Evolutionary conservation across 2,329 filamentous ascomycete species (phyloP), one percentile per base, ranked within the genome.

Genomic region (Phyllosticta capitalensis): DNA sequence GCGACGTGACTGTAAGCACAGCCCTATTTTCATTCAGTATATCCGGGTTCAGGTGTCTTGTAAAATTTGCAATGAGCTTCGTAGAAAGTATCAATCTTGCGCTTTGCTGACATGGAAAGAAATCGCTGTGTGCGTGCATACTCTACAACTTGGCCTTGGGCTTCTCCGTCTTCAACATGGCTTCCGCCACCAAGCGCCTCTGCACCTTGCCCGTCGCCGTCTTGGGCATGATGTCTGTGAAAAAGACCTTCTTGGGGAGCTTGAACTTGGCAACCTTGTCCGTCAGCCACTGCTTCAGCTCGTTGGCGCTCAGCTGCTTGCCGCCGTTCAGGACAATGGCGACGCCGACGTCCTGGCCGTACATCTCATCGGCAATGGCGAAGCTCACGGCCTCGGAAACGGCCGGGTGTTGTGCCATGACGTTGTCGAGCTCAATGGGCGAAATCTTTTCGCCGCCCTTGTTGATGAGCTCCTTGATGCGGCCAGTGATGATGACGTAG

Each of bases 151-250:
- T 83, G 14, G 81, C 72, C 67, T 77, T 79, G 4, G 75, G 72
- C 60, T 74, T 73, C 60, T 85, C 84, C 71, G 86, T 81, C 78
- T 89, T 89, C 72, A 86, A 78, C 88, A 95, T 92, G 28, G 83
- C 83, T 73, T 92, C 89, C 14, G 89, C 89, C n/a, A 95, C 89
- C 67, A 92, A 89, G 63, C 89, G 82, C 62, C 90, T 79, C 75
- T 95, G 90, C 61, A 95, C 88, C 79, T 95, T 95, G 59, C 90
- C 90, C 5, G 90, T 95, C n/a, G 90, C 89, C 3, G 90, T 92
- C 81, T 95, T 95, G 63, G 90, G 90, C 84, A 95, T 95, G 64
- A 86, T 76, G 61, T 90, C 82, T 38, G 89, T 89, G 67, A 94
- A 91, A 77, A 88, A 94, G 38, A 92, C 78, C 80, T 89, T 85